These are phyloP conservation scores for Citrus maxima DNA, from an alignment of 345 rosid species.

Conservation along the genomic window DNA sequence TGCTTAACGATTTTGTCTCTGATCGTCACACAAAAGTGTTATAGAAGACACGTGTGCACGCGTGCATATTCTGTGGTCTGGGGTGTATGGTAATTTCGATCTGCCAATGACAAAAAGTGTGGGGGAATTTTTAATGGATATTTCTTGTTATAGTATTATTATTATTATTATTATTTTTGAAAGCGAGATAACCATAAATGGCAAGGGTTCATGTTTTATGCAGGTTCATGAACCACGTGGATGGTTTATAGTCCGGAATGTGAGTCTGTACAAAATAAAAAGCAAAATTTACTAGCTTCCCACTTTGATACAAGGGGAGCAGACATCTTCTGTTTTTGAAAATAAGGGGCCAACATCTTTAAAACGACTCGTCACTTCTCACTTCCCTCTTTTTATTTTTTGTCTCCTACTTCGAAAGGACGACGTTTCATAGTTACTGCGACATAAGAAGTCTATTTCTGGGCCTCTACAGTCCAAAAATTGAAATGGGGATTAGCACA, in stretches of 20 bases:
- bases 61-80: neutral
- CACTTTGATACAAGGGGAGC: neutral
- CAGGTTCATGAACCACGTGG: conserved; percentile 33
- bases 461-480: conserved; percentile 2
- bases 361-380: conserved; percentile 22
- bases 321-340: no score
- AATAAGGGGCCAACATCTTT: neutral
- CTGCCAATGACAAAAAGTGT: neutral
- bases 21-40: neutral
- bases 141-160: neutral
- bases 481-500: conserved; percentile 6
- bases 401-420: no score
- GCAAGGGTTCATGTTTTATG: neutral
- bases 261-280: neutral
- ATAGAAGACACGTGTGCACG: neutral
- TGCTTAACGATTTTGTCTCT: conserved; percentile 12
- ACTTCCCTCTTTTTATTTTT: neutral
- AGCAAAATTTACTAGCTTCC: neutral
- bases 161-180: neutral
- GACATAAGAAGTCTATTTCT: neutral
- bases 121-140: neutral
- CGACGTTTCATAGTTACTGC: no score
- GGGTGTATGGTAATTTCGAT: neutral
- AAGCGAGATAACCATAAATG: neutral
- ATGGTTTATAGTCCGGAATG: neutral